Evolutionary conservation across 1,284 basidiomycete genomes (phyloP).

Genomic region (Macrocystidia cucumis): DNA sequence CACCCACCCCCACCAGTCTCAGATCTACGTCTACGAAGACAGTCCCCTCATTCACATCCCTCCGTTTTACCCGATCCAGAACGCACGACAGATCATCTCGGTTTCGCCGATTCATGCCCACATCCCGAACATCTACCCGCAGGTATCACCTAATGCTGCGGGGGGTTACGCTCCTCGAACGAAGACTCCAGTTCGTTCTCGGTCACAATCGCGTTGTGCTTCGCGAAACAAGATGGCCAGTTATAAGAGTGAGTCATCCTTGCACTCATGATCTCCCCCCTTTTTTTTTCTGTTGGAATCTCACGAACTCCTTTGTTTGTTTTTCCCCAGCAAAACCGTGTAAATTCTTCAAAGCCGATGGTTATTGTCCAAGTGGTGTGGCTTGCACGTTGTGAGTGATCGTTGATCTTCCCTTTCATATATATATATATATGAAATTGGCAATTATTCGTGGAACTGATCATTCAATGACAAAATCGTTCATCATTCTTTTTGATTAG

Average conservation of each 20-base stretch:
- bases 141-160: constrained; percentile 8
- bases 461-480: no score
- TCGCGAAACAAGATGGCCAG: constrained; percentile 26
- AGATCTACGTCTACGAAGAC: constrained; percentile 23
- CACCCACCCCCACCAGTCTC: constrained; percentile 28
- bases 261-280: background rate
- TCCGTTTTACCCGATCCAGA: constrained; percentile 18
- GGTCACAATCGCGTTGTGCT: constrained; percentile 15
- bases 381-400: constrained; percentile 67
- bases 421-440: no score
- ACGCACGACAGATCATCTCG: constrained; percentile 7
- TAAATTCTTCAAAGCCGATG: constrained; percentile 42
- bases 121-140: constrained; percentile 6
- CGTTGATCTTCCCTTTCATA: no score
- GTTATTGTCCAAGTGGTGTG: constrained; percentile 50
- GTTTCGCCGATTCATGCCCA: constrained; percentile 5
- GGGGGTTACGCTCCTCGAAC: constrained; percentile 9
- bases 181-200: constrained; percentile 10
- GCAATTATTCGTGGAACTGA: no score
- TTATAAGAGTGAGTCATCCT: constrained; percentile 30
- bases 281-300: no score
- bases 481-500: no score
- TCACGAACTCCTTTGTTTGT: background rate
- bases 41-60: constrained; percentile 23
- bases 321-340: constrained; percentile 54